These are phyloP conservation scores for Paramecium caudatum DNA, from an alignment of 73 alveolate species.

Conservation along the genomic window DNA sequence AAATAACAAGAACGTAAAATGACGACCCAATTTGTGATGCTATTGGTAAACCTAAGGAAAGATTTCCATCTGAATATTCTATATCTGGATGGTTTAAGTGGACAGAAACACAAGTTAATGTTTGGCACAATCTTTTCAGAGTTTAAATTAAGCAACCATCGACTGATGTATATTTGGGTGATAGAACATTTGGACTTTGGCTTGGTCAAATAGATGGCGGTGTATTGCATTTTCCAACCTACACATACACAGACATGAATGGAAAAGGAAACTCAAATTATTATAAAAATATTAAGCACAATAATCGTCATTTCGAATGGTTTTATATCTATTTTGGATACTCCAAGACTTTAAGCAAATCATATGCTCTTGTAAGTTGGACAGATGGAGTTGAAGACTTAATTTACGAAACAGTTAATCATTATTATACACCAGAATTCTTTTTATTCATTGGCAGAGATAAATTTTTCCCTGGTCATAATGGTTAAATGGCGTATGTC, in stretches of 20 bases:
- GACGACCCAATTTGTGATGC: not conserved
- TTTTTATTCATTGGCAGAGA: conserved; percentile 49
- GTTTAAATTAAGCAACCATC: conserved; percentile 49
- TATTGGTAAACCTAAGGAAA: not conserved
- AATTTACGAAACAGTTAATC: conserved; percentile 21
- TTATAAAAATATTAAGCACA: conserved; percentile 15
- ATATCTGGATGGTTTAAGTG: conserved; percentile 65
- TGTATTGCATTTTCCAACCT: conserved; percentile 28
- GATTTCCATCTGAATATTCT: conserved; percentile 54
- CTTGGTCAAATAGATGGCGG: conserved; percentile 34
- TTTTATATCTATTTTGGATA: conserved; percentile 42
- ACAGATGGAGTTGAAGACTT: not conserved
- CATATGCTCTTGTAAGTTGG: not conserved
- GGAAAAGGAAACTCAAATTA: not conserved
- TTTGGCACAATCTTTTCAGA: conserved; percentile 48
- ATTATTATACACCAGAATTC: not conserved
- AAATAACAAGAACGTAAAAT: not conserved
- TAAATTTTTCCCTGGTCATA: conserved; percentile 40
- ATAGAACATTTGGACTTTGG: conserved; percentile 22
- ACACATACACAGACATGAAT: conserved; percentile 26
- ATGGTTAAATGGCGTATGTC: conserved; percentile 25
- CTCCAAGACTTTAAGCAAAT: not conserved
- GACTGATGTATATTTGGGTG: conserved; percentile 40
- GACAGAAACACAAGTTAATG: not conserved
- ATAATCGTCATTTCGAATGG: conserved; percentile 44